These are phyloP conservation scores for Oehlia diaphana DNA, from an alignment of 192 early-diverging fungal species.

Conservation along the genomic window DNA sequence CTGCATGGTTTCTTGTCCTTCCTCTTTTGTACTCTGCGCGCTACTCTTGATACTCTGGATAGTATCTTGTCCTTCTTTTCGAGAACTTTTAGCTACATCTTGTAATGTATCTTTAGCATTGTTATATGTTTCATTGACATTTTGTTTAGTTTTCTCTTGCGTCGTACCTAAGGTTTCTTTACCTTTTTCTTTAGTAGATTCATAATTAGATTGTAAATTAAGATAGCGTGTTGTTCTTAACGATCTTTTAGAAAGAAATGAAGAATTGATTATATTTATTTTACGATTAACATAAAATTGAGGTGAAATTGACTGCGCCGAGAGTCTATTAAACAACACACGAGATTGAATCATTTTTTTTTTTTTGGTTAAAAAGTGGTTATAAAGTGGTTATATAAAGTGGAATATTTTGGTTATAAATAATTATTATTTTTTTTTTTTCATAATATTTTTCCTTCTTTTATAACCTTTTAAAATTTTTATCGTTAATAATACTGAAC, in stretches of 20 bases:
- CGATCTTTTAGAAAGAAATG: background rate
- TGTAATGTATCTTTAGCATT: background rate
- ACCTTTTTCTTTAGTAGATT: background rate
- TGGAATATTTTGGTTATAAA: too few species aligned
- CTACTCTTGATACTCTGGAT: too few species aligned
- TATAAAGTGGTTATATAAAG: too few species aligned
- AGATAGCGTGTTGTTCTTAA: background rate
- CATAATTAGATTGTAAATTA: background rate
- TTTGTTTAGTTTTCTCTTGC: background rate
- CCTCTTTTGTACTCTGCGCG: background rate
- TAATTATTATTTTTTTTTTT: background rate
- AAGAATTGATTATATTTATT: background rate
- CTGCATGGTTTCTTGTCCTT: too few species aligned
- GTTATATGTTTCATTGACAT: background rate
- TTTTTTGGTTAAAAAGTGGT: too few species aligned
- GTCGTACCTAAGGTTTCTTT: background rate
- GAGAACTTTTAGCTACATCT: background rate
- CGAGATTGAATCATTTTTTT: background rate
- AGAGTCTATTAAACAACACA: background rate
- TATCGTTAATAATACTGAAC: too few species aligned
- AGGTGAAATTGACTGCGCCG: background rate
- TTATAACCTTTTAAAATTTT: background rate
- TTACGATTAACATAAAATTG: background rate
- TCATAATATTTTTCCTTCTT: background rate
- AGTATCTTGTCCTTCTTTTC: background rate